Percentiles rank a stretch among this genome's conserved stretches.
Evolutionary conservation across 1,284 basidiomycete species (phyloP).

Genomic region (Cryptococcus depauperatus): DNA sequence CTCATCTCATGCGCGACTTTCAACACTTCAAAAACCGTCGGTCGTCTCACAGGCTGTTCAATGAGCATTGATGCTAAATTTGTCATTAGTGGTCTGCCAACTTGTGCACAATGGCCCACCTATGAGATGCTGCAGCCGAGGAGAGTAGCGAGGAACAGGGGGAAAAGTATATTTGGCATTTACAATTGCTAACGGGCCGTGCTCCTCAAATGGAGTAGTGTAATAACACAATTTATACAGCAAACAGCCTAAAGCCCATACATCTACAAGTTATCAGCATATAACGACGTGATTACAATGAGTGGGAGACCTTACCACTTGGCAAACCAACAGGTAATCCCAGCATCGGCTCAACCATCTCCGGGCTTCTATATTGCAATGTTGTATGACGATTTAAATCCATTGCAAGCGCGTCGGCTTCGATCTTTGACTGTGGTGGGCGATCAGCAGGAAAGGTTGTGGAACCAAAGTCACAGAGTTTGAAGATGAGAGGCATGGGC

Average conservation of each 20-base stretch:
- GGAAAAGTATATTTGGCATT: slow-evolving; percentile 95
- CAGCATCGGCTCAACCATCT: slow-evolving; percentile 76
- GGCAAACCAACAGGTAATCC: slow-evolving; percentile 42
- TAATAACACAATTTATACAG: slow-evolving; percentile 90
- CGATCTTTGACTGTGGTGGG: slow-evolving; percentile 64
- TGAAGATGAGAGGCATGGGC: slow-evolving; percentile 59
- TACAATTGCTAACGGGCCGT: slow-evolving; percentile 89
- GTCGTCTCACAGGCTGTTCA: slow-evolving; percentile 73
- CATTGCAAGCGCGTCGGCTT: slow-evolving; percentile 76
- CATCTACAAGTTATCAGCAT: slow-evolving; percentile 47
- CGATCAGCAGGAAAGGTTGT: slow-evolving; percentile 64
- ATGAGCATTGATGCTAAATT: slow-evolving; percentile 72
- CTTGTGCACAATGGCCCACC: slow-evolving; percentile 50
- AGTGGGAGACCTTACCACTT: slow-evolving; percentile 47
- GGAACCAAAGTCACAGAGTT: slow-evolving; percentile 97
- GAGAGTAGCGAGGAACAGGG: slow-evolving; percentile 85
- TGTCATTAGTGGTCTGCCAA: neutral
- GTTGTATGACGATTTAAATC: slow-evolving; percentile 94
- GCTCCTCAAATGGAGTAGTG: slow-evolving; percentile 96
- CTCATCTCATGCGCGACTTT: slow-evolving; percentile 67
- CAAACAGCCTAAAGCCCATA: slow-evolving; percentile 69
- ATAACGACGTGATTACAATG: neutral
- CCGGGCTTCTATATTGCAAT: slow-evolving; percentile 89
- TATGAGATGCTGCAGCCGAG: slow-evolving; percentile 76
- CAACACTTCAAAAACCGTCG: slow-evolving; percentile 71